phyloP scores from a whole-genome alignment of 2,329 filamentous ascomycete genomes.

The Achaetomium macrosporum region DNA sequence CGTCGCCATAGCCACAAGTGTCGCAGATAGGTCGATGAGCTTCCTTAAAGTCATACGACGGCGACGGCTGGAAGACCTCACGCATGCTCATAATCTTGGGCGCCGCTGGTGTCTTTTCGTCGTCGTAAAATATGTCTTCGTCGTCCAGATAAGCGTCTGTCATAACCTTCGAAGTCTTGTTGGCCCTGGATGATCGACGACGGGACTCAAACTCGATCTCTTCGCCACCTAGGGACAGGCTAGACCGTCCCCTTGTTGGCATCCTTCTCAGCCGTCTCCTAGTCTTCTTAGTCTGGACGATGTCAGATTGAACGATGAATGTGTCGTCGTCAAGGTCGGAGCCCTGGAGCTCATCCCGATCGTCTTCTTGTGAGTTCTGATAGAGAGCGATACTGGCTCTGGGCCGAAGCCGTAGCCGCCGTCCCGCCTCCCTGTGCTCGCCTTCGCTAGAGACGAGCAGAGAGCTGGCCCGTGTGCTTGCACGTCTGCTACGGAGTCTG shows the following conservation, averaged over 20 bases:
- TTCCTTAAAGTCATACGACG: conserved; percentile 57
- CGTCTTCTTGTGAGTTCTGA: conserved; percentile 16
- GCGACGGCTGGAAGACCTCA: conserved; percentile 65
- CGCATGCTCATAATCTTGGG: conserved; percentile 59
- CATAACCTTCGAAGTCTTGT: conserved; percentile 40
- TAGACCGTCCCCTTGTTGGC: neutral
- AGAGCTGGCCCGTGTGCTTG: conserved; percentile 16
- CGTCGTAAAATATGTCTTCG: conserved; percentile 50
- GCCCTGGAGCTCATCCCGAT: conserved; percentile 28
- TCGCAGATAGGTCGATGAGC: conserved; percentile 69
- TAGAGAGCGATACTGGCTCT: conserved; percentile 5
- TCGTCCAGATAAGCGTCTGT: conserved; percentile 50
- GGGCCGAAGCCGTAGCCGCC: conserved; percentile 7
- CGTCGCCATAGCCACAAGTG: conserved; percentile 55
- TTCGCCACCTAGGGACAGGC: conserved; percentile 8
- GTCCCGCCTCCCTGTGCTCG: conserved; percentile 1
- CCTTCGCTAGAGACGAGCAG: conserved; percentile 16
- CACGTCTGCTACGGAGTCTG: conserved; percentile 10
- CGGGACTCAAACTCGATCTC: conserved; percentile 48
- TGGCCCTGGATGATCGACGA: conserved; percentile 45
- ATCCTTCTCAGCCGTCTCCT: conserved; percentile 14
- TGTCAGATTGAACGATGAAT: conserved; percentile 27
- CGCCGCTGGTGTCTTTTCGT: conserved; percentile 37
- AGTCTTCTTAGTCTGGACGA: conserved; percentile 16
- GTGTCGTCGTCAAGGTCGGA: conserved; percentile 22